A percentile compares a stretch with the other conserved stretches of the same genome.
These are phyloP conservation scores for Schoenoplectus tabernaemontani DNA, from an alignment of 202 grass and related monocot genomes.

Conservation along the genomic window DNA sequence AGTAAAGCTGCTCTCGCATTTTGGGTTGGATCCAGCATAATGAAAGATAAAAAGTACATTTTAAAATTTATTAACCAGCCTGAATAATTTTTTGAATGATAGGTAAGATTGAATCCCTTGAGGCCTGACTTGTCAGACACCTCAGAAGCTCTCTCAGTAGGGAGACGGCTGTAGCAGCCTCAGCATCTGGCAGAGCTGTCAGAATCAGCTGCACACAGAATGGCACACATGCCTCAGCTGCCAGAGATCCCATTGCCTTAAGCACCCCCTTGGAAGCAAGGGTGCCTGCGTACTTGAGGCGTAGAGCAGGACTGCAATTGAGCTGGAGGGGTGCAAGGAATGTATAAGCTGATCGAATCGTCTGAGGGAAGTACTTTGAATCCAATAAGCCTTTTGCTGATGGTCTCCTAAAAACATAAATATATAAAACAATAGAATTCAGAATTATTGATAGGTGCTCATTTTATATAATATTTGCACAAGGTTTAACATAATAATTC, in stretches of 20 bases:
- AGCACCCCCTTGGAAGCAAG: slow-evolving; percentile 71
- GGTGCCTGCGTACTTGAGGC: slow-evolving; percentile 71
- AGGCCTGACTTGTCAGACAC: slow-evolving; percentile 54
- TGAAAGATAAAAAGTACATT: slow-evolving; percentile 19
- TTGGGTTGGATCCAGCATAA: neutral
- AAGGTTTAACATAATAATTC: too few relatives aligned
- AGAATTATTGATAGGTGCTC: too few relatives aligned
- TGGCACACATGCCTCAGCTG: slow-evolving; percentile 73
- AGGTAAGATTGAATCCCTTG: slow-evolving; percentile 57
- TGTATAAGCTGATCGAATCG: slow-evolving; percentile 64
- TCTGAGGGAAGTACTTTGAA: slow-evolving; percentile 78
- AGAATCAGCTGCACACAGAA: slow-evolving; percentile 64
- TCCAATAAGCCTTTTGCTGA: slow-evolving; percentile 69
- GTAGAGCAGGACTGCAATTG: slow-evolving; percentile 45
- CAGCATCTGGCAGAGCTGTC: slow-evolving; percentile 47
- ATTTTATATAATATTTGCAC: too few relatives aligned
- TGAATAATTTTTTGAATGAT: slow-evolving; percentile 97
- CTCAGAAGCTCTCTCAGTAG: slow-evolving; percentile 78
- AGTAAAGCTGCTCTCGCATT: neutral
- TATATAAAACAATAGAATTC: neutral
- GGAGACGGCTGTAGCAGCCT: slow-evolving; percentile 51
- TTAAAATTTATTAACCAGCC: slow-evolving; percentile 66
- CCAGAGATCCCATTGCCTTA: slow-evolving; percentile 75
- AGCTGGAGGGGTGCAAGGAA: slow-evolving; percentile 91
- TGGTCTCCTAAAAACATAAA: slow-evolving; percentile 56